These are phyloP conservation scores for Schizosaccharomyces osmophilus DNA, from an alignment of 805 yeast genomes.

Conservation along the genomic window DNA sequence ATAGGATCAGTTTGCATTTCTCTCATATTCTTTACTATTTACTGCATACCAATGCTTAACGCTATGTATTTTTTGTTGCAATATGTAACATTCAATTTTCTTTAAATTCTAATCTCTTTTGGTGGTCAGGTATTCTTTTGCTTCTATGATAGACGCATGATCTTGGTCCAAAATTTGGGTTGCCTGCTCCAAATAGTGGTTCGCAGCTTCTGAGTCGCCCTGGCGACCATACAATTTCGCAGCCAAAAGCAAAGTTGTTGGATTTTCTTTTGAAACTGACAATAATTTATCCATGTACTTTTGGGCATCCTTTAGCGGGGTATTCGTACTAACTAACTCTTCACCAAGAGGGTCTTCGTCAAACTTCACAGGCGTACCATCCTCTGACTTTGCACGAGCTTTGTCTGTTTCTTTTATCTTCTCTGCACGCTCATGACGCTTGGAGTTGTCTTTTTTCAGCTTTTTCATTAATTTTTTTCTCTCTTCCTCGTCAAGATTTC, in stretches of 20 bases:
- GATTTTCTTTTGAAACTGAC: background rate
- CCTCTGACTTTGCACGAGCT: conserved; percentile 9
- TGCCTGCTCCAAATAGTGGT: background rate
- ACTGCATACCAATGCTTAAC: too few species aligned
- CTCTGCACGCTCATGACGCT: conserved; percentile 10
- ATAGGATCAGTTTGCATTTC: too few species aligned
- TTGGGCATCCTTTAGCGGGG: conserved; percentile 20
- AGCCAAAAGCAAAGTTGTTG: background rate
- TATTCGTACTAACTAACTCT: conserved; percentile 15
- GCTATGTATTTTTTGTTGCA: too few species aligned
- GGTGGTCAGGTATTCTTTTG: background rate
- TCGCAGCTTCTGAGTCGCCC: background rate
- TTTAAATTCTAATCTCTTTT: background rate
- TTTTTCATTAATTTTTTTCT: conserved; percentile 15
- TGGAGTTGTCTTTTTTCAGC: conserved; percentile 16
- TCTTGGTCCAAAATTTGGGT: background rate
- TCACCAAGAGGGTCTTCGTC: conserved; percentile 30
- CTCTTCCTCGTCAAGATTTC: conserved; percentile 14
- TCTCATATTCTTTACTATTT: too few species aligned
- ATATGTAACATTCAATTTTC: background rate
- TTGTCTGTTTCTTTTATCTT: conserved; percentile 21
- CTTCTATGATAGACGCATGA: background rate
- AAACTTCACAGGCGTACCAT: background rate
- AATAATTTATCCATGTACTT: background rate
- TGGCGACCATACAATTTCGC: background rate